Evolutionary conservation across 2,329 filamentous ascomycete species (phyloP), one percentile per base, ranked within the genome.

Genomic region (Ceratocystiopsis minuta): DNA sequence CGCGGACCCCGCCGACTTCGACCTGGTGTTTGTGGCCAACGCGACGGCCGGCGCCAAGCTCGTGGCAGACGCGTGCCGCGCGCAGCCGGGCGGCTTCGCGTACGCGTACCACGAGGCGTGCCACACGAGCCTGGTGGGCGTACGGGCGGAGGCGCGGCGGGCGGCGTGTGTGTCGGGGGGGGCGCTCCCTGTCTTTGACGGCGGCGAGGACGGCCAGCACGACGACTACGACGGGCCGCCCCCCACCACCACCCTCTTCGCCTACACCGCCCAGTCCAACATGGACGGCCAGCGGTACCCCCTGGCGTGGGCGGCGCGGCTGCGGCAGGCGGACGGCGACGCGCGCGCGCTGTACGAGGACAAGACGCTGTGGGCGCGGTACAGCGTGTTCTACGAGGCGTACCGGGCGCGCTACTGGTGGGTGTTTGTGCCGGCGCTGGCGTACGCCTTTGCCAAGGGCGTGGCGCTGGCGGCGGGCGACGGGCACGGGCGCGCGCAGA

Each of bases 321-420:
- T 84, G 49, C 88, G 83, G 66, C 70, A 76, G 53, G 54, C 66
- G 28, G 78, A 93, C 50, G 88, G 88, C 44, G 80, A 87, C 54
- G 60, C 71, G 0, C 67, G 69, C 15, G 73, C 66, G 13, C 68
- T 98, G 10, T 96, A 86, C 59, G 82, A 95, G 46, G 72, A 96
- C 62, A 92, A 90, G 66, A 73, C 80, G 45, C 78, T 80, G 35
- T 95, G 90, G 87, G 70, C 84, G 57, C 93, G 90, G 65, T 98
- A 98, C 69, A 90, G 83, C 53, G 69, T 95, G 47, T 96, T 98
- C 64, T 98, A 98, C 65, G 90, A 96, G 54, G 80, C 79, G 52
- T 96, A 94, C 68, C 86, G 85, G 64, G 85, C 82, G 60, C 75
- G 78, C 52, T 94, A 88, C 65, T 98, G 90, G 90, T 96, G 88